phyloP scores from a whole-genome alignment of 345 rosid genomes.

The Pugionium cornutum region DNA sequence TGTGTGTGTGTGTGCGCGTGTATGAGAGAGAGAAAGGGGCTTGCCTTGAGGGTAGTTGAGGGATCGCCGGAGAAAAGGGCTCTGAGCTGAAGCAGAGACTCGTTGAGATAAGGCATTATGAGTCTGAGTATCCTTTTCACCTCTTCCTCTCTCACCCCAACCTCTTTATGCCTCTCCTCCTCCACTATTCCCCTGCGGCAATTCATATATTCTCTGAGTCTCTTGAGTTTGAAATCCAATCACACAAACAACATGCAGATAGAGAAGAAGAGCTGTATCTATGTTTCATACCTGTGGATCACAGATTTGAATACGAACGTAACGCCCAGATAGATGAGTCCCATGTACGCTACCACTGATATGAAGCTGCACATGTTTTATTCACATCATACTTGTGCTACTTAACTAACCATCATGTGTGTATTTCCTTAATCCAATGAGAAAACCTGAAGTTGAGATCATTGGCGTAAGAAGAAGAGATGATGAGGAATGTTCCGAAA shows the following conservation, averaged over 20 bases:
- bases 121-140: conserved; percentile 64
- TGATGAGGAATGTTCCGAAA: conserved; percentile 66
- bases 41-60: conserved; percentile 86
- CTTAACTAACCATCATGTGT: neutral
- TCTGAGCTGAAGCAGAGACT: conserved; percentile 60
- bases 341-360: conserved; percentile 76
- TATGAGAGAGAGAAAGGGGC: neutral
- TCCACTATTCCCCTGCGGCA: conserved; percentile 52
- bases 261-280: neutral
- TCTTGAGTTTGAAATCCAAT: conserved; percentile 11
- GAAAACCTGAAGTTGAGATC: conserved; percentile 70
- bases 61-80: conserved; percentile 94
- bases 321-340: conserved; percentile 71
- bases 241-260: conserved; percentile 19
- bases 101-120: conserved; percentile 79
- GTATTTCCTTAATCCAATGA: neutral
- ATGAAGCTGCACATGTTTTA: conserved; percentile 56
- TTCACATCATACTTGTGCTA: neutral
- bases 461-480: conserved; percentile 74
- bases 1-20: no score
- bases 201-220: neutral
- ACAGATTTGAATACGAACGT: conserved; percentile 67
- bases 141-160: conserved; percentile 69
- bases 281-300: conserved; percentile 54
- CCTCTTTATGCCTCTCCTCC: conserved; percentile 49